Base-by-base conservation (phyloP, 208 protist species). In the Trypanosoma scelopori region DNA sequence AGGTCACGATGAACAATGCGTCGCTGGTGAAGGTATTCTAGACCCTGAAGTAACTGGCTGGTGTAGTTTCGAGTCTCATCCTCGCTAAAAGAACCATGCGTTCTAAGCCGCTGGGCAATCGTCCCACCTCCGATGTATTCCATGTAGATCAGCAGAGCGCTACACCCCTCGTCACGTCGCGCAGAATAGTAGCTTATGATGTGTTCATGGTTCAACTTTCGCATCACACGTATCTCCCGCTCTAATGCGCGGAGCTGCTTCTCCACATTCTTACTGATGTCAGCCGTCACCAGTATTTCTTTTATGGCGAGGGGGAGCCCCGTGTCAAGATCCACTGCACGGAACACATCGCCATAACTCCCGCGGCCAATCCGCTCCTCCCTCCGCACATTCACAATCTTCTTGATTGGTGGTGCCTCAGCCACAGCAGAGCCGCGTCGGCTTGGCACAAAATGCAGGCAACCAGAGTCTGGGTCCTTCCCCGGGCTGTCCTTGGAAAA, bases 171-270 rank as follows among this genome's bases (percentile, higher is more conserved):
- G 49, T 87, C 84, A 22, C 90, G 79, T 28, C 73, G 55, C 0
- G 88, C 75, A 23, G 92, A 93, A 46, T 91, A 78, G 69, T 97
- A 97, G 43, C 81, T 84, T 15, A 98, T 81, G 32, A 94, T 97
- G 71, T 97, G 91, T 23, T 84, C 76, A 72, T 98, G 93, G 18
- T 89, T 69, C 56, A 98, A 81, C 60, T 88, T 84, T 9, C 91
- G 85, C 93, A 97, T 97, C 27, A 98, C 79, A 11, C 76, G 69
- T 57, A 98, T 96, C 74, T 98, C 95, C 7, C 87, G 80, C 77
- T 97, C 87, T 30, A 97, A 58, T 45, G 78, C 70, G 18, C 68
- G 57, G 20, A 97, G 67, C 78, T 93, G 87, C 70, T 83, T 84
- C 50, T 95, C 86, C 42, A 86, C 55, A 46, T 91, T 82, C 67